These are phyloP conservation scores for Rugonectria rugulosa DNA, from an alignment of 2,329 filamentous ascomycete species.

Conservation along the genomic window DNA sequence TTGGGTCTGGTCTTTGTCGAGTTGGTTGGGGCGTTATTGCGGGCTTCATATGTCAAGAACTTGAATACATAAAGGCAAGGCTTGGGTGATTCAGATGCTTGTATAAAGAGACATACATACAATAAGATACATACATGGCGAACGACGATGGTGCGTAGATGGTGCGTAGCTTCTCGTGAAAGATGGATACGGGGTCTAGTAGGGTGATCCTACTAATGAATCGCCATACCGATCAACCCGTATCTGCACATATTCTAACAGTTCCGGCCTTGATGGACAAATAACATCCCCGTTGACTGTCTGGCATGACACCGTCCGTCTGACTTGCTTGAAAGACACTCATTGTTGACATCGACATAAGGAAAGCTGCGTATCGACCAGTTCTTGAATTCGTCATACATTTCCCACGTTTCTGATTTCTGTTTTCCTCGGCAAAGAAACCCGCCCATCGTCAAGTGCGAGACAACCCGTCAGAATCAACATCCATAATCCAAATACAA, in stretches of 20 bases:
- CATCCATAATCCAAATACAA: slow-evolving; percentile 9
- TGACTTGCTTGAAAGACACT: slow-evolving; percentile 14
- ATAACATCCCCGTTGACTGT: too few species aligned
- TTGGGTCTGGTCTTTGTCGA: neutral
- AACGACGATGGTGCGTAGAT: too few species aligned
- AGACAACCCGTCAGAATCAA: slow-evolving; percentile 3
- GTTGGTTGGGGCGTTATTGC: neutral
- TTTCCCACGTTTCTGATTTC: neutral
- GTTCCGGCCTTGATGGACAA: too few species aligned
- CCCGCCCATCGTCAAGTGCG: neutral
- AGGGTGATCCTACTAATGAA: too few species aligned
- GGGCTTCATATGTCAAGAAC: neutral
- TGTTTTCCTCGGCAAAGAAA: neutral
- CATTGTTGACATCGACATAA: slow-evolving; percentile 17
- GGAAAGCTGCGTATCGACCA: slow-evolving; percentile 8
- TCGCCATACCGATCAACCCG: too few species aligned
- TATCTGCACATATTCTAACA: too few species aligned
- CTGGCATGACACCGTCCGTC: slow-evolving; percentile 15
- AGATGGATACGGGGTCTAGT: too few species aligned
- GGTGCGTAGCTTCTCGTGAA: too few species aligned
- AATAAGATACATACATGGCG: too few species aligned
- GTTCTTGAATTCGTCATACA: slow-evolving; percentile 15
- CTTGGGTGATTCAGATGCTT: slow-evolving; percentile 18
- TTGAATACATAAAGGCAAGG: slow-evolving; percentile 23
- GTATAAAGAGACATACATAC: too few species aligned